These are phyloP conservation scores for Malassezia restricta DNA, from an alignment of 1,284 basidiomycete species.

Conservation along the genomic window DNA sequence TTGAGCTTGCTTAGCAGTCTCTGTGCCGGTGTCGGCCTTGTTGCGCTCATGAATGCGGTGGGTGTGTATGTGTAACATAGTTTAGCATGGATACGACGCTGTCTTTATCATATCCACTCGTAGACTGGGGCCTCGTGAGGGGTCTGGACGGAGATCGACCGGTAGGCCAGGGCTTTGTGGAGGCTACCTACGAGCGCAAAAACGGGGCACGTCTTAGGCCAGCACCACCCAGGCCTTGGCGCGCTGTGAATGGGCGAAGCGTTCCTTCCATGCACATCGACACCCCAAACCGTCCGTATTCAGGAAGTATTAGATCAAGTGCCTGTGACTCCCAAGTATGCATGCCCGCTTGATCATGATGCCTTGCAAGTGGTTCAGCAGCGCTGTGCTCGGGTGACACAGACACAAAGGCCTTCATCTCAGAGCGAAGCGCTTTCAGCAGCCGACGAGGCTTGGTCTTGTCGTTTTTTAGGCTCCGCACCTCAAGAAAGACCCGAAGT, in stretches of 20 bases:
- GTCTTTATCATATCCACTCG: neutral
- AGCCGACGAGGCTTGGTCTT: neutral
- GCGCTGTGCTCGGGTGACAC: neutral
- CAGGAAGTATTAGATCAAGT: too few species aligned
- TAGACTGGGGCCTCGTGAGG: too few species aligned
- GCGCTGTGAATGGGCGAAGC: too few species aligned
- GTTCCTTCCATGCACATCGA: too few species aligned
- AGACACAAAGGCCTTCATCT: neutral
- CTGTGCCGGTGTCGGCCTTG: slow-evolving; percentile 31
- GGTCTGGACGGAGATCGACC: too few species aligned
- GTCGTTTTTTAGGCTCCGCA: neutral
- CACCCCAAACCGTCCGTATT: too few species aligned
- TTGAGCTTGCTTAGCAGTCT: slow-evolving; percentile 23
- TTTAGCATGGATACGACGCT: too few species aligned
- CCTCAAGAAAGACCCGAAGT: neutral
- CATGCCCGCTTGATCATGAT: neutral
- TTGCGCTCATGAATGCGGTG: slow-evolving; percentile 38
- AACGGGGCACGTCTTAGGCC: too few species aligned
- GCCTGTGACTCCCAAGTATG: too few species aligned
- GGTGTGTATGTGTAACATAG: slow-evolving; percentile 29
- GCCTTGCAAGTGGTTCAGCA: neutral
- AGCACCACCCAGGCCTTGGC: too few species aligned
- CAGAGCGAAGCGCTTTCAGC: neutral
- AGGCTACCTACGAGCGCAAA: too few species aligned
- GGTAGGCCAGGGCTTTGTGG: too few species aligned